Base-by-base conservation (phyloP, 179 eudicot genomes). In the Sideroxylon spinosum region DNA sequence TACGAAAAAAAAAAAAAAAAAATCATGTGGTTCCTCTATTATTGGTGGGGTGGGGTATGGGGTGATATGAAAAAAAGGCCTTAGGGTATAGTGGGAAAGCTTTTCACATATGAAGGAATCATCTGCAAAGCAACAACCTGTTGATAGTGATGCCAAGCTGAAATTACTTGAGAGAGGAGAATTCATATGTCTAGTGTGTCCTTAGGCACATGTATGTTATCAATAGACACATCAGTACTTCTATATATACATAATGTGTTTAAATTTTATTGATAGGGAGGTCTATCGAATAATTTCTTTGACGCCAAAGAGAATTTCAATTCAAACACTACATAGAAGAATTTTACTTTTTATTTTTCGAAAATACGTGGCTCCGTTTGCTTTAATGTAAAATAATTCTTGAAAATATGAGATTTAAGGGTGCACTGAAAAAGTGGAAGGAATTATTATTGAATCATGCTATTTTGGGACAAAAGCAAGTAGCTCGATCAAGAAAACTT, bases 11-110 rank as follows among this genome's bases (percentile, higher is more conserved):
- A 52, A 52, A 52, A 10, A 37, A 8, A 71, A 64, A 73, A 77
- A 71, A 81, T 76, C 72, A 81, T 63, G 72, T 53, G 76, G 65
- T 63, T 50, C 53, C 29, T 71, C 83, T 50, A 81, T 81, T 71
- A 76, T 76, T 71, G 76, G 76, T 32, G 49, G 59, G 72, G 52
- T 44, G 46, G 20, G 44, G 29, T 46, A 22, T 9, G 53, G 64
- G 60, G 66, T 44, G 49, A 62, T 49, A 64, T 49, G 65, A 23
- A 49, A 13, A 53, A 26, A 26, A 61, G 29, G n/a, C 56, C 19
- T n/a, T 46, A 12, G 9, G 61, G 17, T 61, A 17, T 65, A 72
- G 68, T 71, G 80, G 84, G 68, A 57, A 71, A 72, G 20, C 71
- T 71, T 76, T 69, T 52, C 32, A 68, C 19, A 23, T 8, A 19